These are phyloP conservation scores for Fusarium buxicola DNA, from an alignment of 2,329 filamentous ascomycete genomes.

Conservation along the genomic window DNA sequence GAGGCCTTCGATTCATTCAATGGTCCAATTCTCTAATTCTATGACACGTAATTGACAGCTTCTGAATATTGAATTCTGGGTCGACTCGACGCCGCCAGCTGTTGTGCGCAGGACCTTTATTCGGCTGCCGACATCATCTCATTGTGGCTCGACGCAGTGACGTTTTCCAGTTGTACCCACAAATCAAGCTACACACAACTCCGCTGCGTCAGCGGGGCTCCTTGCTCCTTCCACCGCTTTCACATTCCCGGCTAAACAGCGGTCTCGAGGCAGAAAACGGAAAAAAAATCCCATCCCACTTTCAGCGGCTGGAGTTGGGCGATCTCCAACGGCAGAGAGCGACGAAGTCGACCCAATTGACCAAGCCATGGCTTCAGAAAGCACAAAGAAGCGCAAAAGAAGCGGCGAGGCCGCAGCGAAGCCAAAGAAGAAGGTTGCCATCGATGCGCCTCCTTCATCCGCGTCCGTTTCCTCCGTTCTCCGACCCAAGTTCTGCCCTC, in stretches of 20 bases:
- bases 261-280: constrained; percentile 19
- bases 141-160: too few relatives aligned
- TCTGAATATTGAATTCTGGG: constrained; percentile 2
- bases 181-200: too few relatives aligned
- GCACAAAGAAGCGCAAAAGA: constrained; percentile 66
- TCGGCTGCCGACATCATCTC: too few relatives aligned
- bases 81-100: too few relatives aligned
- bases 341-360: constrained; percentile 17
- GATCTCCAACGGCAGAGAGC: constrained; percentile 16
- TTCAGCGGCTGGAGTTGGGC: constrained; percentile 16
- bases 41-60: background rate
- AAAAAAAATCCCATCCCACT: constrained; percentile 47
- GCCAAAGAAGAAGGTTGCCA: constrained; percentile 64
- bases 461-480: constrained; percentile 61
- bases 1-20: too few relatives aligned
- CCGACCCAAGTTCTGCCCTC: constrained; percentile 60
- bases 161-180: too few relatives aligned
- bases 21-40: too few relatives aligned
- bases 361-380: constrained; percentile 53
- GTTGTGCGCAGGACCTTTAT: constrained; percentile 20
- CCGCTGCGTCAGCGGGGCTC: background rate
- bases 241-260: constrained; percentile 41
- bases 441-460: constrained; percentile 55
- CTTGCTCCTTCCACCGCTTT: constrained; percentile 36
- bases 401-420: constrained; percentile 55